A percentile compares a stretch with the other conserved stretches of the same genome.
phyloP scores from a whole-genome alignment of 805 yeast genomes.

The Komagataella ulmi region DNA sequence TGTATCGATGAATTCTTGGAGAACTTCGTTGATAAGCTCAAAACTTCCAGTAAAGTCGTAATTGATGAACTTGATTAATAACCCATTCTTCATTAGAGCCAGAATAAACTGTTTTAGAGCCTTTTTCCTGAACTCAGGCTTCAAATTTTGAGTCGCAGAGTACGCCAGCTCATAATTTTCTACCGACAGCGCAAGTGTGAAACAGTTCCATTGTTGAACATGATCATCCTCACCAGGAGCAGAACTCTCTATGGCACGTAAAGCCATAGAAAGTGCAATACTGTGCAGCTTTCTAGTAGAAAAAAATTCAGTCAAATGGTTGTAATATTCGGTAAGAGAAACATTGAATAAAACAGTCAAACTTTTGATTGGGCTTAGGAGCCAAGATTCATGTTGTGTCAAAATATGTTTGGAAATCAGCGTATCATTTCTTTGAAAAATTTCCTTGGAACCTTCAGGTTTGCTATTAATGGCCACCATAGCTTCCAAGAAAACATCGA shows the following conservation, averaged over 20 bases:
- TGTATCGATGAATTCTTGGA: slow-evolving; percentile 18
- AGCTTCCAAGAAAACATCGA: not conserved
- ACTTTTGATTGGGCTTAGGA: not conserved
- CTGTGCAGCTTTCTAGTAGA: slow-evolving; percentile 15
- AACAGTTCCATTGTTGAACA: slow-evolving; percentile 8
- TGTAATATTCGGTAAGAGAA: slow-evolving; percentile 21
- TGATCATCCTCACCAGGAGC: slow-evolving; percentile 7
- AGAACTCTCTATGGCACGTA: not conserved
- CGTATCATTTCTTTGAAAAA: not conserved
- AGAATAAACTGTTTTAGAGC: slow-evolving; percentile 21
- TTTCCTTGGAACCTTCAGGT: not conserved
- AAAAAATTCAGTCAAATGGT: slow-evolving; percentile 23
- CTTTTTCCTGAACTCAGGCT: slow-evolving; percentile 10
- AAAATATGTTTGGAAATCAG: not conserved
- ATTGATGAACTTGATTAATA: slow-evolving; percentile 23
- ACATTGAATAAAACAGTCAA: not conserved
- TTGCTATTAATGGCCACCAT: not conserved
- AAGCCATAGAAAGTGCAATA: slow-evolving; percentile 15
- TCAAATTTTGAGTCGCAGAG: slow-evolving; percentile 14
- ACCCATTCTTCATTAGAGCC: slow-evolving; percentile 23
- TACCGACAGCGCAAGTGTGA: slow-evolving; percentile 16
- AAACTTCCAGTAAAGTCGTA: slow-evolving; percentile 31
- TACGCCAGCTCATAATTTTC: slow-evolving; percentile 17
- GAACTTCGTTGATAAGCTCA: slow-evolving; percentile 25
- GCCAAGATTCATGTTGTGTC: not conserved